Evolutionary conservation across 306 rosid genomes (phyloP), one percentile per base, ranked within the genome.

Genomic region (Vigna unguiculata): DNA sequence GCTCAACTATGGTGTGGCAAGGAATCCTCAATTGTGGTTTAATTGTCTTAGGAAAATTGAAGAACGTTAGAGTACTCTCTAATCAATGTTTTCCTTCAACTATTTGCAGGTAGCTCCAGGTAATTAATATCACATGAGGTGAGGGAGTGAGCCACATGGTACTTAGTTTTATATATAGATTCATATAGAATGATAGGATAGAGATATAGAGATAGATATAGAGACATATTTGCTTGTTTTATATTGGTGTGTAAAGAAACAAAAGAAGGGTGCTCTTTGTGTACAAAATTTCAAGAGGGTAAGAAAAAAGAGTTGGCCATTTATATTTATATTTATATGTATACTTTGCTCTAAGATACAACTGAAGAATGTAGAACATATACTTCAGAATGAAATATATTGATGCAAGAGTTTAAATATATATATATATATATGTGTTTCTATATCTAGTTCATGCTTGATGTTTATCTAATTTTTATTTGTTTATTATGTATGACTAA

Each of bases 261-360:
- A 76, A 69, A 53, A 63, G 30, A 54, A 22, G 71, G 80, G 75
- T 74, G 70, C 73, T 75, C 68, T 86, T 43, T 55, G 17, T 85
- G 80, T 73, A 78, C 71, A 69, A 59, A 67, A 47, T 17, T 45
- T 48, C 40, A 21, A 55, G 63, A 66, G n/a, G 6, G 6, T 46
- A 15, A 58, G 52, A 73, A 6, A 52, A 63, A 17, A 20, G 65
- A 38, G 65, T 71, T 32, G n/a, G 75, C 12, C 60, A 62, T 52
- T 41, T 9, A 40, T 40, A 40, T 10, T 1, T 54, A 19, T 19
- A 19, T n/a, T n/a, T 53, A 2, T 51, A 51, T 59, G 30, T 65
- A 68, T 30, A 60, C 63, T 59, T 60, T 60, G 47, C 17, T 70
- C 60, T 74, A 80, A 63, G 75, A 46, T 32, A 62, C 68, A 64